Base-by-base conservation (phyloP, 331 rosid species). In the Telfairia occidentalis region DNA sequence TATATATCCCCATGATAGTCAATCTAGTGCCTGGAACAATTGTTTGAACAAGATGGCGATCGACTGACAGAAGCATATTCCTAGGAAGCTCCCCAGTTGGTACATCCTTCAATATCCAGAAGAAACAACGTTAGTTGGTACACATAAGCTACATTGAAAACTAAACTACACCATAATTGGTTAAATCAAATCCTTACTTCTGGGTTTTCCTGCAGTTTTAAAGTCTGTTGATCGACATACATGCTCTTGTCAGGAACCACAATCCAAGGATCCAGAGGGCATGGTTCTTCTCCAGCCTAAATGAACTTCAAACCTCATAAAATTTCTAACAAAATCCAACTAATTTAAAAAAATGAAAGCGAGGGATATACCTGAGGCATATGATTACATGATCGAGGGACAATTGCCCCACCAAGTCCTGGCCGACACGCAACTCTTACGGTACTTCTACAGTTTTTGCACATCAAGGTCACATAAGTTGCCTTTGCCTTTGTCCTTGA, bases 41-140 rank as follows among this genome's bases (percentile, higher is more conserved):
- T 42, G 92, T 95, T 76, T 95, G 97, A 77, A 95, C 98, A n/a
- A 95, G 96, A 79, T 87, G 97, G 15, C 98, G 92, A 75, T 95
- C 98, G 57, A 91, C 89, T 16, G 98, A 95, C 15, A 95, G 89
- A 85, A 95, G 97, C 81, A 91, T 79, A 85, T 95, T 95, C 84
- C 98, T 87, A 37, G 98, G 98, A 81, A 95, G 97, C 84, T 95
- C 97, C 76, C 98, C 98, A 10, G 97, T 90, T 21, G 98, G 98
- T 65, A 91, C 97, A 78, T 95, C 97, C 98, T 95, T 80, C 88
- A 88, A 75, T 46, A 80, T 71, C 73, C 67, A 86, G n/a, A 66
- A 19, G 42, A 71, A 79, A 37, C 45, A 29, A 38, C 37, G 61
- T 77, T 50, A 49, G 75, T 38, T 73, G 46, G 49, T 49, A 50